Evolutionary conservation across 106 monocot genomes (phyloP).

Genomic region (Ottelia alismoides): DNA sequence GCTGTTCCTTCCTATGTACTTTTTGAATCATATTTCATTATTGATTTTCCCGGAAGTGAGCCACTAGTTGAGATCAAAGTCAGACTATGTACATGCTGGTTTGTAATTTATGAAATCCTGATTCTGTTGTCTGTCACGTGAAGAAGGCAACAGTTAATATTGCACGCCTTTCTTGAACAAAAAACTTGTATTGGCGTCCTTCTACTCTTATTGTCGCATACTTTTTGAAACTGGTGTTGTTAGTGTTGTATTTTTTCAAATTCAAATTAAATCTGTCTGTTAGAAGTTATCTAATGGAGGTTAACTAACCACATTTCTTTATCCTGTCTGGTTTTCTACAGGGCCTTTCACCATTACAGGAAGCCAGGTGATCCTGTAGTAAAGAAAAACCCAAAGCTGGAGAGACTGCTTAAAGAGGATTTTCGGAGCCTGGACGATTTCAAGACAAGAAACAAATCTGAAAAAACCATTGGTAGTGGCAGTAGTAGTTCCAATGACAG

Average conservation of each 20-base stretch:
- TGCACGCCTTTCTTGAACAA: neutral
- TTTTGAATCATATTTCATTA: no score
- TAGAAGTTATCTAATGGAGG: no score
- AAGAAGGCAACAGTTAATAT: no score
- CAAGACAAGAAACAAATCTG: conserved; percentile 35
- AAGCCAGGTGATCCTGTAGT: conserved; percentile 22
- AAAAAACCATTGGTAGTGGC: conserved; percentile 10
- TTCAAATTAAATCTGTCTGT: neutral
- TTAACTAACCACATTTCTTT: no score
- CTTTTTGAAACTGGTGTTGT: neutral
- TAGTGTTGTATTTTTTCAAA: neutral
- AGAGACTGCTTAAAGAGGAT: conserved; percentile 63
- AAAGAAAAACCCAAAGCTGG: conserved; percentile 58
- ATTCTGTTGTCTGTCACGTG: no score
- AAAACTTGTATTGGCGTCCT: neutral
- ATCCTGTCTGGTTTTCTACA: conserved; percentile 1
- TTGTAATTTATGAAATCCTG: no score
- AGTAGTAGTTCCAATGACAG: neutral
- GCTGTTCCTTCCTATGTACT: no score
- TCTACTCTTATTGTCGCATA: neutral
- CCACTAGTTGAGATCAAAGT: no score
- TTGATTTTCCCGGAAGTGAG: no score
- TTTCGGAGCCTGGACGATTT: conserved; percentile 61
- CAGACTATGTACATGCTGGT: no score
- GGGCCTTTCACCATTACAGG: conserved; percentile 90